These are phyloP conservation scores for Dictyophora rubrovolvata DNA, from an alignment of 768 basidiomycete species.

Conservation along the genomic window DNA sequence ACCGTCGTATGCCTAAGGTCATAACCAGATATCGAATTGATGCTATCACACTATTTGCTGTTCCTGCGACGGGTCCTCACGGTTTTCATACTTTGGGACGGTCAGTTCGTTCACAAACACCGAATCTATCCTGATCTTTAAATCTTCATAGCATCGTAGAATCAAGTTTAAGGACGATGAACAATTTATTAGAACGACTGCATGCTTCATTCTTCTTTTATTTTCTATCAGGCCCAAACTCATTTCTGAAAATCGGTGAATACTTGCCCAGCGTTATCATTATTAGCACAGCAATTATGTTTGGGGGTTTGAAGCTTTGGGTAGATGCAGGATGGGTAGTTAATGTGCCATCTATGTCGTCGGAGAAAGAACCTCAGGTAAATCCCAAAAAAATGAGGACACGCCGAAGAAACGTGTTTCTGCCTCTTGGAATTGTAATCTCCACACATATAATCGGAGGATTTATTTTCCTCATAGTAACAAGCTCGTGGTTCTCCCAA, in stretches of 20 bases:
- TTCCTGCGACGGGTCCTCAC: slow-evolving; percentile 85
- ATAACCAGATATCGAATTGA: slow-evolving; percentile 78
- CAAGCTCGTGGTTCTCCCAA: slow-evolving; percentile 33
- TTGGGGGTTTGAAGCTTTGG: slow-evolving; percentile 72
- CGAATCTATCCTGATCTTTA: neutral
- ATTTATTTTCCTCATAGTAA: slow-evolving; percentile 38
- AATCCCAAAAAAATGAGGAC: slow-evolving; percentile 29
- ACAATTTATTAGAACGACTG: slow-evolving; percentile 90
- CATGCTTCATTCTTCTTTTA: slow-evolving; percentile 99
- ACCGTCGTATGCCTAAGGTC: neutral
- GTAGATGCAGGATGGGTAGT: slow-evolving; percentile 47
- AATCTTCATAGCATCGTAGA: slow-evolving; percentile 55
- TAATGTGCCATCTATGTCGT: neutral
- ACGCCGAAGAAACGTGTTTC: slow-evolving; percentile 45
- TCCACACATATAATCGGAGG: slow-evolving; percentile 47
- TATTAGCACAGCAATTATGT: slow-evolving; percentile 76
- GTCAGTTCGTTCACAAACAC: slow-evolving; percentile 30
- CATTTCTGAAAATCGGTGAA: slow-evolving; percentile 81
- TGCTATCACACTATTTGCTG: slow-evolving; percentile 80
- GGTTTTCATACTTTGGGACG: slow-evolving; percentile 90
- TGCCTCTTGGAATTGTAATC: slow-evolving; percentile 42
- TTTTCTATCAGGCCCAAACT: slow-evolving; percentile 51
- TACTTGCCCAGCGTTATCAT: slow-evolving; percentile 85
- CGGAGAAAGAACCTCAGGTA: slow-evolving; percentile 6
- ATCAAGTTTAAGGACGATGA: slow-evolving; percentile 79